Conservation (phyloP, 148 eudicot species). For the Silene latifolia region DNA sequence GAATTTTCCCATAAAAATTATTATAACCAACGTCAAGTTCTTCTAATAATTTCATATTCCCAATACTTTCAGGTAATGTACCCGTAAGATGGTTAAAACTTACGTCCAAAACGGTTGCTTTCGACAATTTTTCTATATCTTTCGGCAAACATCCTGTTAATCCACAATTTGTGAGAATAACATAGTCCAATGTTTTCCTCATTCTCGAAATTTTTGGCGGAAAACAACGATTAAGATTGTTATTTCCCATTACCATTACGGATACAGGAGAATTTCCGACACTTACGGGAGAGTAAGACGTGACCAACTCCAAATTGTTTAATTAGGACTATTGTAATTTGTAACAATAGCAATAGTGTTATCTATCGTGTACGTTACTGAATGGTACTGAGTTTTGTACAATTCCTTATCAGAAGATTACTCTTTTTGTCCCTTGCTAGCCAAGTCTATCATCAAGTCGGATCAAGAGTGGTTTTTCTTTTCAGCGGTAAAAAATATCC, state of each 20-base stretch:
- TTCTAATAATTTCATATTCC: constrained; percentile 49
- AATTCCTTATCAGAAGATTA: too few relatives aligned
- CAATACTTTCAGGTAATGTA: constrained; percentile 44
- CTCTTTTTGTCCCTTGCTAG: too few relatives aligned
- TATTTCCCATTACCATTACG: constrained; percentile 57
- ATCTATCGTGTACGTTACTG: too few relatives aligned
- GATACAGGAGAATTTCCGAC: constrained; percentile 59
- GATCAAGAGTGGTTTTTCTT: too few relatives aligned
- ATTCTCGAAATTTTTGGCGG: constrained; percentile 50
- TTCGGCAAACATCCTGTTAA: constrained; percentile 53
- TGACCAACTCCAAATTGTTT: too few relatives aligned
- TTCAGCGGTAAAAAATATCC: too few relatives aligned
- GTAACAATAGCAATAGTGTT: too few relatives aligned
- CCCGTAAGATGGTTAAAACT: constrained; percentile 50
- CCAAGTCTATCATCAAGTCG: too few relatives aligned
- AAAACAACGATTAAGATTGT: constrained; percentile 52
- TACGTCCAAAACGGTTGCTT: constrained; percentile 58
- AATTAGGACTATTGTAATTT: too few relatives aligned
- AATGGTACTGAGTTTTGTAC: too few relatives aligned
- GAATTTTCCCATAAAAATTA: constrained; percentile 49
- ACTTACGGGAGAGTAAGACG: constrained; percentile 36
- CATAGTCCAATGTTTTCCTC: constrained; percentile 46
- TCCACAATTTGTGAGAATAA: constrained; percentile 42
- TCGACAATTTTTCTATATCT: constrained; percentile 37
- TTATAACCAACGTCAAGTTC: constrained; percentile 59